Conservation (phyloP, 495 filamentous ascomycete genomes). For the Penicillium fimorum region DNA sequence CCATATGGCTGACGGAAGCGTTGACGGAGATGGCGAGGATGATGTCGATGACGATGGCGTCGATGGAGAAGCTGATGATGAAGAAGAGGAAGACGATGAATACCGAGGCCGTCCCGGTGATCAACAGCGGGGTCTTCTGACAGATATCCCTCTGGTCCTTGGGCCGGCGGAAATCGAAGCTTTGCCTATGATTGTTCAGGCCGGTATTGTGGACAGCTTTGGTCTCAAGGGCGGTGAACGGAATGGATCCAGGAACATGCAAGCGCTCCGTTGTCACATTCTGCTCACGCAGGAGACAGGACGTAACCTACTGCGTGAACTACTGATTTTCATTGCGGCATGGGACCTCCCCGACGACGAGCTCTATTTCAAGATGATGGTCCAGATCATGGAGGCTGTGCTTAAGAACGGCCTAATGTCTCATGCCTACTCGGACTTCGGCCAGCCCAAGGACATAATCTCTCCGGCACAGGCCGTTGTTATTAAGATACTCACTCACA, state of each 20-base stretch:
- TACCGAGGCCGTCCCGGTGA: conserved; percentile 79
- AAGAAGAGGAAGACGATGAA: conserved; percentile 64
- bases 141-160: conserved; percentile 90
- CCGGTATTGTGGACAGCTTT: conserved; percentile 67
- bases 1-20: conserved; percentile 51
- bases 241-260: conserved; percentile 72
- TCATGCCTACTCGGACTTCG: conserved; percentile 83
- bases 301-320: conserved; percentile 80
- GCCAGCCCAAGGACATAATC: conserved; percentile 91
- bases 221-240: conserved; percentile 47
- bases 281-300: conserved; percentile 83
- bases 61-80: conserved; percentile 26
- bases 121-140: conserved; percentile 80
- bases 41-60: conserved; percentile 53
- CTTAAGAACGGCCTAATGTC: conserved; percentile 84
- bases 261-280: conserved; percentile 82
- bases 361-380: conserved; percentile 91
- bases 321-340: conserved; percentile 92
- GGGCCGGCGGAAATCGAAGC: conserved; percentile 93
- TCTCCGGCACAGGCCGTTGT: conserved; percentile 91
- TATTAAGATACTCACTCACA: conserved; percentile 81
- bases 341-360: conserved; percentile 93
- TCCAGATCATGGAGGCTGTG: conserved; percentile 90
- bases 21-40: conserved; percentile 61
- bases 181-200: conserved; percentile 90